Base-by-base conservation (phyloP, 148 eudicot species). In the Chenopodium album region DNA sequence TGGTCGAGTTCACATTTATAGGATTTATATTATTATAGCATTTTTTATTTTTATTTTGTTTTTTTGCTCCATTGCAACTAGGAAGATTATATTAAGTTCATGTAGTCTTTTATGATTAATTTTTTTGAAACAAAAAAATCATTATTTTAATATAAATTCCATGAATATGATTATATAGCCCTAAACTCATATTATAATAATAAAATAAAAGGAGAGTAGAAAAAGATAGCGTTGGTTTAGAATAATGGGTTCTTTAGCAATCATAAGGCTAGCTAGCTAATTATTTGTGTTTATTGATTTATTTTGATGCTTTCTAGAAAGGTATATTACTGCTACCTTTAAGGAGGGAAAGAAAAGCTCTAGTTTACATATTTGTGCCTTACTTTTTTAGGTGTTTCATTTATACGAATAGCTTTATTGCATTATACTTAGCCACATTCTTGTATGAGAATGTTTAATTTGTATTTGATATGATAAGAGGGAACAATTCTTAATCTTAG, bases 1-100 rank as follows among this genome's bases (percentile, higher is more conserved):
- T 71, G 46, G 74, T 71, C 74, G 74, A 71, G 74, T 71, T 71
- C 52, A 41, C 74, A 71, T 22, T 37, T 20, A 69, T 20, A 17
- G 34, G 22, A 29, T 68, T 31, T 3, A 41, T 0, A 29, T 68
- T 8, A 29, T 68, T 12, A 14, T 70, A 1, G 8, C 19, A 6
- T 31, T 34, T 2, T 19, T 41, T 41, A 4, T 41, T 4, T 6
- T 41, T 41, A 5, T 34, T 34, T 34, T 34, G 0, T 34, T 34
- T 54, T 56, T 7, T 19, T 41, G 26, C 28, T 71, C 13, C 26
- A 26, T 17, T 69, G 66, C 47, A 69, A 16, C 47, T 32, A 34
- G 47, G 47, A 16, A 34, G 34, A 17, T 56, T 54, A 50, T 1
- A 31, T 31, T 29, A 69, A 69, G n/a, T 69, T 69, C 32, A 69